These are phyloP conservation scores for Zoysia matrella DNA, from an alignment of 202 grass and related monocot genomes.

Conservation along the genomic window DNA sequence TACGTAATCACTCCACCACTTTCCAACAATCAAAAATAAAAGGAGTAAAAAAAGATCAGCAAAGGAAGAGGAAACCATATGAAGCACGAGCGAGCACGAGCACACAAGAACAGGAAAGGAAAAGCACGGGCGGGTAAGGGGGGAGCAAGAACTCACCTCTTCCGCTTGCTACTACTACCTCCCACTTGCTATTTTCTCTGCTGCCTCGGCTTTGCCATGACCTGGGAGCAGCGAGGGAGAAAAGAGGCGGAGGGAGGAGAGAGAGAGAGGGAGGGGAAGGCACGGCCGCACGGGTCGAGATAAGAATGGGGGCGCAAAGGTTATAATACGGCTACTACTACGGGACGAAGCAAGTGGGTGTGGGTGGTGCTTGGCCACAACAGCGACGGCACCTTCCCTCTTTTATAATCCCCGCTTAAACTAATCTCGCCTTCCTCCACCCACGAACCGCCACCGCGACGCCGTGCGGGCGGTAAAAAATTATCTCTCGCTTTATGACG, in stretches of 20 bases:
- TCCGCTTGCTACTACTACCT: not conserved
- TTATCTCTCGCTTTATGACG: no score
- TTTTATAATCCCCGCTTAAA: not conserved
- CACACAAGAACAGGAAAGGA: not conserved
- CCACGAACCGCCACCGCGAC: no score
- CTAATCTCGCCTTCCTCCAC: no score
- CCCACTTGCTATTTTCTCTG: slow-evolving; percentile 45
- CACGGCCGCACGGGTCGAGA: not conserved
- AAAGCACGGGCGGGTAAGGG: not conserved
- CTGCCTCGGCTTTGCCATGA: slow-evolving; percentile 52
- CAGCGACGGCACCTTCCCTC: slow-evolving; percentile 32
- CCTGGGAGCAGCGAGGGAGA: slow-evolving; percentile 4
- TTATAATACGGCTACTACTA: not conserved
- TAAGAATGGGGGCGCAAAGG: slow-evolving; percentile 39
- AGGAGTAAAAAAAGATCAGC: not conserved
- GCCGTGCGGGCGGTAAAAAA: no score
- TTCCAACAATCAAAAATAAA: slow-evolving; percentile 8
- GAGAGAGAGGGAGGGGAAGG: not conserved
- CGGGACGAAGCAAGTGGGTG: slow-evolving; percentile 30
- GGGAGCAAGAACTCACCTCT: slow-evolving; percentile 41
- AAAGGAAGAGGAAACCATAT: not conserved
- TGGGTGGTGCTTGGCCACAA: slow-evolving; percentile 35
- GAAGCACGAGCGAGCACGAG: not conserved
- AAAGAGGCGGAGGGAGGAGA: not conserved
- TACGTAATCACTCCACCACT: not conserved